These are phyloP conservation scores for Candida ipomoeae DNA, from an alignment of 805 yeast species.

Conservation along the genomic window DNA sequence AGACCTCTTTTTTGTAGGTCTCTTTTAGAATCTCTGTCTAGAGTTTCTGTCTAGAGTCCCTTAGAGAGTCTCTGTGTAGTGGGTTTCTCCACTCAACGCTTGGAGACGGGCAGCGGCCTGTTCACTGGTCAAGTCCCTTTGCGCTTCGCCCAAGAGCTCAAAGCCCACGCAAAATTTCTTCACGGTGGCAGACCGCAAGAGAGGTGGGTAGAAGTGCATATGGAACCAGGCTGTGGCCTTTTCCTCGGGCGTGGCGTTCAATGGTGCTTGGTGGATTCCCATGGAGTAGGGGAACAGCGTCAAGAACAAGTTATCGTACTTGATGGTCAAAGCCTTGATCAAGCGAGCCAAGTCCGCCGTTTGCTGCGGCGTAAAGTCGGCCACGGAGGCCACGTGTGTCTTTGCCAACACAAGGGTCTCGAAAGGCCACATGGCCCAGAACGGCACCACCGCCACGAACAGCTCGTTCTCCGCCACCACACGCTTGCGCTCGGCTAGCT, in stretches of 20 bases:
- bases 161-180: conserved; percentile 74
- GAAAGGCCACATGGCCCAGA: conserved; percentile 83
- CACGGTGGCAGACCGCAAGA: conserved; percentile 69
- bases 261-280: conserved; percentile 78
- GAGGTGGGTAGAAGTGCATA: conserved; percentile 77
- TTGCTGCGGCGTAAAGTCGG: conserved; percentile 45
- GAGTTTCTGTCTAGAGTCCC: too few relatives aligned
- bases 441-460: conserved; percentile 68
- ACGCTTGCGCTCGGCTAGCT: conserved; percentile 47
- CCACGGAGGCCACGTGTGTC: conserved; percentile 47
- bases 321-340: conserved; percentile 50
- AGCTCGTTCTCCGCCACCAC: conserved; percentile 57
- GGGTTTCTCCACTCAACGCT: conserved; percentile 37
- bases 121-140: conserved; percentile 64
- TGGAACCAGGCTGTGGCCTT: conserved; percentile 51
- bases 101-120: conserved; percentile 57
- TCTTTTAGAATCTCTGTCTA: too few relatives aligned
- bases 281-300: conserved; percentile 75
- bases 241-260: conserved; percentile 40
- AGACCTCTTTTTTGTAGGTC: too few relatives aligned
- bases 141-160: conserved; percentile 65
- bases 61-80: conserved; percentile 17
- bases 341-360: conserved; percentile 53
- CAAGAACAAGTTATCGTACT: conserved; percentile 66
- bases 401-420: conserved; percentile 64